Conservation (phyloP, 2,329 filamentous ascomycete genomes). For the Neodidymelliopsis sp. region DNA sequence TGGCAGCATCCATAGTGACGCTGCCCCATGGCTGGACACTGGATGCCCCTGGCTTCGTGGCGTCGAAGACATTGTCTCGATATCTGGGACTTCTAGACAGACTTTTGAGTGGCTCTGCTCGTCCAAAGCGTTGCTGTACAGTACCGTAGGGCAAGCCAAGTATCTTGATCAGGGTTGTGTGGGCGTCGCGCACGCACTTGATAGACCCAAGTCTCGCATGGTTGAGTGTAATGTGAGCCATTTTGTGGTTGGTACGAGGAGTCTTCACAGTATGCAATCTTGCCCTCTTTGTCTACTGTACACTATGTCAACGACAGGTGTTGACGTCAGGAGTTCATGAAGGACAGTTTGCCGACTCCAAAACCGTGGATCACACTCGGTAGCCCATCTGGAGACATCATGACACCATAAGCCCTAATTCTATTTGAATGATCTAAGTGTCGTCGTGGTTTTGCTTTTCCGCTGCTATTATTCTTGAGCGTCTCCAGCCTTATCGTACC, state of each 20-base stretch:
- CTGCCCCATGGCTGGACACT: conserved; percentile 26
- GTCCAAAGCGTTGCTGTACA: conserved; percentile 21
- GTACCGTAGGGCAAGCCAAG: conserved; percentile 23
- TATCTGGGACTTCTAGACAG: neutral
- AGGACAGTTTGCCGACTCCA: too few species aligned
- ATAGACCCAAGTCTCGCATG: conserved; percentile 20
- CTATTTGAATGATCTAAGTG: too few species aligned
- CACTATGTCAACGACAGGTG: conserved; percentile 7
- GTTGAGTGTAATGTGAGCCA: conserved; percentile 12
- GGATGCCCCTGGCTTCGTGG: conserved; percentile 20
- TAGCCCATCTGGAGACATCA: too few species aligned
- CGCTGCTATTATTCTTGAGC: neutral
- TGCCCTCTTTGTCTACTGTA: neutral
- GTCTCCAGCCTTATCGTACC: conserved; percentile 12
- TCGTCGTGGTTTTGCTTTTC: neutral
- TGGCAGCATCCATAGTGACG: conserved; percentile 25
- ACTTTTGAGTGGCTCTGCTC: conserved; percentile 13
- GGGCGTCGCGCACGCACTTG: conserved; percentile 12
- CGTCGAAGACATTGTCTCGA: conserved; percentile 19
- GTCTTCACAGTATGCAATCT: neutral
- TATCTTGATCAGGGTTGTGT: conserved; percentile 16
- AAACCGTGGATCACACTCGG: too few species aligned
- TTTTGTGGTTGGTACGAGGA: neutral
- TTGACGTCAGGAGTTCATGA: conserved; percentile 19
- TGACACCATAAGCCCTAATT: too few species aligned